Percentiles rank a stretch among this genome's conserved stretches.
phyloP scores from a whole-genome alignment of 345 rosid species.

The Euphorbia lathyris region DNA sequence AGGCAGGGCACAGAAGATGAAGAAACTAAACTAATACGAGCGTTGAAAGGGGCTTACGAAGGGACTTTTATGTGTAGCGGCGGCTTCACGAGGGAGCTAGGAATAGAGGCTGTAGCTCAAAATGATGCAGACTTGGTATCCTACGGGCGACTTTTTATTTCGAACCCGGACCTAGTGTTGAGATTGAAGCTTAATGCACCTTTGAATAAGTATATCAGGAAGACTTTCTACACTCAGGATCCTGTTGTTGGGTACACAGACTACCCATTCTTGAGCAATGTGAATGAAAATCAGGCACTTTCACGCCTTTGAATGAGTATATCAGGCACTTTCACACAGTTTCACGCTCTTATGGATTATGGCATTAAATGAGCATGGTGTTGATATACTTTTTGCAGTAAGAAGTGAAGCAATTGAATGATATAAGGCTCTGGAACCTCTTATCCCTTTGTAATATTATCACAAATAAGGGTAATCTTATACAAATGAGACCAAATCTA shows the following conservation, averaged over 20 bases:
- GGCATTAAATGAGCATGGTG: too few relatives aligned
- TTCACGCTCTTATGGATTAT: too few relatives aligned
- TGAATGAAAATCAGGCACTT: background rate
- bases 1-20: constrained; percentile 56
- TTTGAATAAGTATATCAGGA: constrained; percentile 54
- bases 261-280: constrained; percentile 45
- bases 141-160: constrained; percentile 71
- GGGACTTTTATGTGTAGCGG: constrained; percentile 81
- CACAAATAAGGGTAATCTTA: too few relatives aligned
- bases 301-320: constrained; percentile 30
- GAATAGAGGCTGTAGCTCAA: constrained; percentile 57
- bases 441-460: too few relatives aligned
- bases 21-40: constrained; percentile 48
- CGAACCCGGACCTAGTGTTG: constrained; percentile 75
- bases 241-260: constrained; percentile 77
- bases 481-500: background rate
- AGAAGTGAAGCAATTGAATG: too few relatives aligned
- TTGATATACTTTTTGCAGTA: too few relatives aligned
- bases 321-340: constrained; percentile 13
- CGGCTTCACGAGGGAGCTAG: constrained; percentile 67
- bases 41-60: constrained; percentile 47
- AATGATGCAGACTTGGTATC: constrained; percentile 79
- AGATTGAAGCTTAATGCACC: constrained; percentile 55
- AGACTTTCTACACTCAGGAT: constrained; percentile 69
- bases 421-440: too few relatives aligned